Evolutionary conservation across 148 eudicot species (phyloP).

Genomic region (Cornus suecica): DNA sequence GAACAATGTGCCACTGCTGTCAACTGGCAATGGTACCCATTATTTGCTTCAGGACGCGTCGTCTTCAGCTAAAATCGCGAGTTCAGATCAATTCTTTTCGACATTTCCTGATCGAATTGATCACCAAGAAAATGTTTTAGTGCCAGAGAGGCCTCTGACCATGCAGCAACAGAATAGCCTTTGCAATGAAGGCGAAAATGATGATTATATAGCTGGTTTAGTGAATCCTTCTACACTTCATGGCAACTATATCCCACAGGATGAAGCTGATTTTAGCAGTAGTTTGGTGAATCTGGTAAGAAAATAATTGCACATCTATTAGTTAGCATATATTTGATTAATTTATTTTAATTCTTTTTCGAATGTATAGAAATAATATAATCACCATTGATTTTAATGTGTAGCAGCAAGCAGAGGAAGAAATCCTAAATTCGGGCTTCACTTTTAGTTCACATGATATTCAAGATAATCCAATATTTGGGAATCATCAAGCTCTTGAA

Average conservation of each 20-base stretch:
- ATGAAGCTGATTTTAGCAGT: not conserved
- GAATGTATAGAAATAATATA: too few relatives aligned
- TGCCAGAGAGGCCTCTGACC: not conserved
- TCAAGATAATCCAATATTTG: not conserved
- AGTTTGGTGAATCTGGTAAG: not conserved
- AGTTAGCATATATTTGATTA: not conserved
- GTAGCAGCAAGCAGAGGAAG: not conserved
- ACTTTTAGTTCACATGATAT: not conserved
- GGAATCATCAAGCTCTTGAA: not conserved
- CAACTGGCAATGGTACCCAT: not conserved
- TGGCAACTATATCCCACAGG: not conserved
- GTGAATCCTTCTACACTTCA: not conserved
- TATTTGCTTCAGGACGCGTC: not conserved
- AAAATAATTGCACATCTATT: not conserved
- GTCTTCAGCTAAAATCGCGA: not conserved
- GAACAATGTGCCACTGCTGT: not conserved
- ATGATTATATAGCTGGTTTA: not conserved
- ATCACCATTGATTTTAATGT: not conserved
- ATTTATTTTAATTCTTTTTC: not conserved
- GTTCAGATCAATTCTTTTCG: not conserved
- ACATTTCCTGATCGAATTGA: not conserved
- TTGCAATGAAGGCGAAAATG: not conserved
- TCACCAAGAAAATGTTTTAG: not conserved
- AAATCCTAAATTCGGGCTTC: not conserved
- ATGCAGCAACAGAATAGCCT: not conserved